A percentile compares a stretch with the other conserved stretches of the same genome.
Evolutionary conservation across 2,329 filamentous ascomycete genomes (phyloP).

Genomic region (Fusarium sp.): DNA sequence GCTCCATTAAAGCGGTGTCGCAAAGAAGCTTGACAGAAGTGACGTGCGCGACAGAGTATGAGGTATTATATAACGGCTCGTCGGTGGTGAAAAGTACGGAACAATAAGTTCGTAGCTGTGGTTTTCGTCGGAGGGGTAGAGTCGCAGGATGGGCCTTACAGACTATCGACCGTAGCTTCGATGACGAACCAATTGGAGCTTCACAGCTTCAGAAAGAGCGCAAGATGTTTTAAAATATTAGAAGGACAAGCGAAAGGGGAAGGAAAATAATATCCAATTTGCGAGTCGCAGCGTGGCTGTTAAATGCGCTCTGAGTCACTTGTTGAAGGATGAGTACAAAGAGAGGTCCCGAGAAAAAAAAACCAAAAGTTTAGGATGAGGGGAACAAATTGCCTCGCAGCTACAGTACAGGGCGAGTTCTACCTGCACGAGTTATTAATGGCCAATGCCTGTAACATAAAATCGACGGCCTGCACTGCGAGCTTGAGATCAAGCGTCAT

Average conservation of each 20-base stretch:
- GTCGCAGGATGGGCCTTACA: conserved; percentile 2
- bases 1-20: conserved; percentile 45
- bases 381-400: conserved; percentile 30
- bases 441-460: conserved; percentile 25
- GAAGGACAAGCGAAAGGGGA: not conserved
- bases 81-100: not conserved
- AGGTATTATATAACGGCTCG: not conserved
- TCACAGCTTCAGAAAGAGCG: not conserved
- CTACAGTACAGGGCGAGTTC: conserved; percentile 41
- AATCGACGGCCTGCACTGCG: conserved; percentile 40
- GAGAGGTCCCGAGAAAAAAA: not conserved
- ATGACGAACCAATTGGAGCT: not conserved
- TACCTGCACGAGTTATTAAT: conserved; percentile 12
- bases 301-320: conserved; percentile 3
- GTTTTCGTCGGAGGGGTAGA: conserved; percentile 9
- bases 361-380: not conserved
- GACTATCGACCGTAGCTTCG: not conserved
- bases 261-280: not conserved
- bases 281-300: not conserved
- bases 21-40: not conserved
- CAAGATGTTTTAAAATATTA: not conserved
- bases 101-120: conserved; percentile 13
- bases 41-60: not conserved
- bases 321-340: conserved; percentile 1
- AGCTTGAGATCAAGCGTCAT: conserved; percentile 16